Evolutionary conservation across 2,329 filamentous ascomycete genomes (phyloP).

Genomic region (Arachnomyces sp.): DNA sequence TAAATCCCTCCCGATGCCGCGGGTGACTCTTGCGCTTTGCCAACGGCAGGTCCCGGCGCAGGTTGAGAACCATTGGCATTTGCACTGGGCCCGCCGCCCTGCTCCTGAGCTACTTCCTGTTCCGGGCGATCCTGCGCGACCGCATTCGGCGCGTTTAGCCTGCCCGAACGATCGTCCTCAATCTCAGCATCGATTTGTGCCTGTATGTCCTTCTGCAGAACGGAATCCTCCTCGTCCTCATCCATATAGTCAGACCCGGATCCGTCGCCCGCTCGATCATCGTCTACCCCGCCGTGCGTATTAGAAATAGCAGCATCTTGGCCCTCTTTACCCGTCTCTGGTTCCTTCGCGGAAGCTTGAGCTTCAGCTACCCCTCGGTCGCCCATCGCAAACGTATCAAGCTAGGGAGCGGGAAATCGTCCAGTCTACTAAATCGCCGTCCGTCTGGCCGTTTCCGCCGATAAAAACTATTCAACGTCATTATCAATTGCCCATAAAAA

Average conservation of each 20-base stretch:
- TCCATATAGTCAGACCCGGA: neutral
- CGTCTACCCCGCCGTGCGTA: slow-evolving; percentile 1
- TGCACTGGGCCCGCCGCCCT: slow-evolving; percentile 4
- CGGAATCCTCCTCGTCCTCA: slow-evolving; percentile 9
- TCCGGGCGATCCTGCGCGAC: neutral
- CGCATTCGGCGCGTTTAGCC: neutral
- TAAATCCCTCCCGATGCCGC: slow-evolving; percentile 1
- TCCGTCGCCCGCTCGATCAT: neutral
- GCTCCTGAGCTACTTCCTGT: neutral
- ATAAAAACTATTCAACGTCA: no score
- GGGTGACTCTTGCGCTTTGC: no score
- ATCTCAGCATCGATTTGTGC: slow-evolving; percentile 12
- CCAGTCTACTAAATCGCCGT: no score
- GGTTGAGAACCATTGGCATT: neutral
- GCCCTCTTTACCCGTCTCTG: no score
- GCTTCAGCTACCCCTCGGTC: no score
- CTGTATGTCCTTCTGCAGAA: slow-evolving; percentile 13
- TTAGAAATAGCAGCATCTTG: neutral
- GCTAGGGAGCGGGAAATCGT: no score
- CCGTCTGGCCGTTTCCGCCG: no score
- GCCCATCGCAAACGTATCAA: no score
- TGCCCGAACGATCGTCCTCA: neutral
- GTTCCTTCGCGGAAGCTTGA: no score
- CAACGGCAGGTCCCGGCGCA: slow-evolving; percentile 1
- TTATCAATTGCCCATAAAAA: no score